Evolutionary conservation across 495 filamentous ascomycete genomes (phyloP).

Genomic region (Aspergillus asperescens): DNA sequence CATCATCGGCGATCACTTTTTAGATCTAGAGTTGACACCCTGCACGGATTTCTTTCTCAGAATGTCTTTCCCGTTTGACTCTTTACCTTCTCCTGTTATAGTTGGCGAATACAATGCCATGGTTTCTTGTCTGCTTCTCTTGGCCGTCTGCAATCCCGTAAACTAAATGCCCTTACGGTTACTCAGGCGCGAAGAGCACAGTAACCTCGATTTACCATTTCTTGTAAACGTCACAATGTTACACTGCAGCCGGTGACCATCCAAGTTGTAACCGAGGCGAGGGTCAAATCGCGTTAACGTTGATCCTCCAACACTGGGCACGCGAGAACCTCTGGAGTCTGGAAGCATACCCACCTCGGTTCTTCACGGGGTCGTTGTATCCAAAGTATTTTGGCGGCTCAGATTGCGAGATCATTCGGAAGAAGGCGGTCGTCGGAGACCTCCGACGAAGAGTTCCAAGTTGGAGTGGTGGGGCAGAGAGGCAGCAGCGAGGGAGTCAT

Average conservation of each 20-base stretch:
- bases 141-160: not conserved
- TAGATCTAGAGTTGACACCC: slow-evolving; percentile 20
- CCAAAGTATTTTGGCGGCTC: not conserved
- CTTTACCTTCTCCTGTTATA: not conserved
- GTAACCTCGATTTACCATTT: slow-evolving; percentile 1
- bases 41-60: slow-evolving; percentile 11
- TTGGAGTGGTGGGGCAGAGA: slow-evolving; percentile 2
- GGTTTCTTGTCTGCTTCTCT: slow-evolving; percentile 2
- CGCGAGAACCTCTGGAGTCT: not conserved
- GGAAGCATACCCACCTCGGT: not conserved
- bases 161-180: not conserved
- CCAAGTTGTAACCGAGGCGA: slow-evolving; percentile 21
- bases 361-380: not conserved
- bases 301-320: slow-evolving; percentile 2
- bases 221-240: slow-evolving; percentile 7
- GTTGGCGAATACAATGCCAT: not conserved
- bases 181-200: slow-evolving; percentile 6
- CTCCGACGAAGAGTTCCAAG: slow-evolving; percentile 17
- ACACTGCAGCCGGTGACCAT: slow-evolving; percentile 13
- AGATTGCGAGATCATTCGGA: slow-evolving; percentile 5
- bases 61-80: not conserved
- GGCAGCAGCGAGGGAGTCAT: not conserved
- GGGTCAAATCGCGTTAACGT: not conserved
- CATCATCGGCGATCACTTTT: slow-evolving; percentile 31
- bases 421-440: slow-evolving; percentile 24